Conservation (phyloP, 192 early-diverging fungal genomes). For the Phycomyces blakesleeanus region DNA sequence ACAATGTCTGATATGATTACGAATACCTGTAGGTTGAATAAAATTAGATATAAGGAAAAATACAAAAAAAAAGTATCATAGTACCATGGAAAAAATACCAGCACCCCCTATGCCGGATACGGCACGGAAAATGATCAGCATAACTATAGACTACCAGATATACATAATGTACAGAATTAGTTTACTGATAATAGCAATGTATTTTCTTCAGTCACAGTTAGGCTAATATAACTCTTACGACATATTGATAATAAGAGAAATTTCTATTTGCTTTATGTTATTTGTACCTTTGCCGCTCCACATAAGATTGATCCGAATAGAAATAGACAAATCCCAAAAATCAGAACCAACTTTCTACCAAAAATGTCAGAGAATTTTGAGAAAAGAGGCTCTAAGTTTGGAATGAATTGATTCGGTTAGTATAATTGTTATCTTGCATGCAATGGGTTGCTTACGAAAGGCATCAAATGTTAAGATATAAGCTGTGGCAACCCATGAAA, state of each 20-base stretch:
- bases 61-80: too few species aligned
- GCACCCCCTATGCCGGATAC: conserved; percentile 3
- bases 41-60: conserved; percentile 8
- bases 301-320: conserved; percentile 75
- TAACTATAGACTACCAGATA: too few species aligned
- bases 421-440: too few species aligned
- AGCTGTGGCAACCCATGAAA: conserved; percentile 73
- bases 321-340: conserved; percentile 72
- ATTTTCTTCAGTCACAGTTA: too few species aligned
- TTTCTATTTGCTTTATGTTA: too few species aligned
- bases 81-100: conserved; percentile 14
- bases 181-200: too few species aligned
- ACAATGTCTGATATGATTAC: conserved; percentile 85
- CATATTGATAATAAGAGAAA: too few species aligned
- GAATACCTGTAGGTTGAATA: conserved; percentile 42
- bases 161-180: too few species aligned
- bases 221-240: too few species aligned
- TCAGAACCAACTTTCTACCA: conserved; percentile 61
- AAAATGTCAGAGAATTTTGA: conserved; percentile 84
- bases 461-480: conserved; percentile 58
- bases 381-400: conserved; percentile 47
- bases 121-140: background rate
- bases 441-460: conserved; percentile 13
- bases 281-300: conserved; percentile 63
- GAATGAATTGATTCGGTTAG: background rate